Evolutionary conservation across 441 rosid genomes (phyloP).

Genomic region (Arabidopsis hybrid): DNA sequence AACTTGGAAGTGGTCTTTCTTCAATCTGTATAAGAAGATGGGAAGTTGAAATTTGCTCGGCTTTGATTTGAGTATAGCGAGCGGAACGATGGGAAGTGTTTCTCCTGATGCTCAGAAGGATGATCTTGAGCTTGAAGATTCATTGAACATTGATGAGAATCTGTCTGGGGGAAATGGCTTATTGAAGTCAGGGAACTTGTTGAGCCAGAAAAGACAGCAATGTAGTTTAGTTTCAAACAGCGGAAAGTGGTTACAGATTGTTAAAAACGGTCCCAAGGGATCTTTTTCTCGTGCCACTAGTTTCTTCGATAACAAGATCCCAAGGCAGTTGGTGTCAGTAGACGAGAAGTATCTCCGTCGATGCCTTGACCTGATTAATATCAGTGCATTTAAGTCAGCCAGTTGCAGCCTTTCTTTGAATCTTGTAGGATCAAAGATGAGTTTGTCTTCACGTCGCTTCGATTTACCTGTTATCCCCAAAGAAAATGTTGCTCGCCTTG

Average conservation of each 20-base stretch:
- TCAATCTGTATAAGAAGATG: slow-evolving; percentile 9
- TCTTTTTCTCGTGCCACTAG: slow-evolving; percentile 52
- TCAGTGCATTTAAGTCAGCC: slow-evolving; percentile 58
- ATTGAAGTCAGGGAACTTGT: slow-evolving; percentile 39
- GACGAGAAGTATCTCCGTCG: slow-evolving; percentile 79
- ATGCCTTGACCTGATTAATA: slow-evolving; percentile 69
- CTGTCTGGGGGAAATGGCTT: background rate
- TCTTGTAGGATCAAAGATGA: slow-evolving; percentile 48
- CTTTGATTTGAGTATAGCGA: slow-evolving; percentile 13
- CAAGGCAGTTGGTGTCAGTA: slow-evolving; percentile 67
- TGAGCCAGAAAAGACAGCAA: slow-evolving; percentile 50
- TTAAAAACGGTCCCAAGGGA: slow-evolving; percentile 52
- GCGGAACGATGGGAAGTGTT: slow-evolving; percentile 23
- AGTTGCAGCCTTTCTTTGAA: slow-evolving; percentile 55
- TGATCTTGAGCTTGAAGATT: slow-evolving; percentile 49
- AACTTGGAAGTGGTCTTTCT: slow-evolving; percentile 6
- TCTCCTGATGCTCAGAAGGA: slow-evolving; percentile 44
- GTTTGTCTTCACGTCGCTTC: slow-evolving; percentile 47
- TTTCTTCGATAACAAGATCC: slow-evolving; percentile 63
- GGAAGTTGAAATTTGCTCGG: slow-evolving; percentile 5
- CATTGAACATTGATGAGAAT: slow-evolving; percentile 21
- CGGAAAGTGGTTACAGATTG: slow-evolving; percentile 53
- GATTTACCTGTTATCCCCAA: slow-evolving; percentile 41
- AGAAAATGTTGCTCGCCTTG: slow-evolving; percentile 53
- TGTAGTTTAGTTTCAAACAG: slow-evolving; percentile 41